Percentiles rank a stretch among this genome's conserved stretches.
These are phyloP conservation scores for Calonectria pteridis DNA, from an alignment of 2,329 filamentous ascomycete genomes.

Conservation along the genomic window DNA sequence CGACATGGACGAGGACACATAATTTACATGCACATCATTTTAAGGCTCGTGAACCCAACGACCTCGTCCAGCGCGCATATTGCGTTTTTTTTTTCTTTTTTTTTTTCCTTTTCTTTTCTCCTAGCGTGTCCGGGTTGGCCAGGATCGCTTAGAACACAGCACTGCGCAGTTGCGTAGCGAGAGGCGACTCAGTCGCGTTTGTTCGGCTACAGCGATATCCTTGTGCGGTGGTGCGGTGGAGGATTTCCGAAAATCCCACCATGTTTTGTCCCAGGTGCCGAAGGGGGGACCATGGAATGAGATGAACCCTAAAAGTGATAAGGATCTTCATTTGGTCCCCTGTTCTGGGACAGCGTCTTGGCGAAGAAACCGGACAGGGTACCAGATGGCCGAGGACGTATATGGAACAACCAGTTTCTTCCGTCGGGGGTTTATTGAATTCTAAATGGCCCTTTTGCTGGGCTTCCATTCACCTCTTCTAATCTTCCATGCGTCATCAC, in stretches of 20 bases:
- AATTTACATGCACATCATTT: background rate
- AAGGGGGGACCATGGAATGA: background rate
- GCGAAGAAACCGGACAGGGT: background rate
- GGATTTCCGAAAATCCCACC: slow-evolving; percentile 5
- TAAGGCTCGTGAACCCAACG: background rate
- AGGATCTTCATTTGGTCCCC: background rate
- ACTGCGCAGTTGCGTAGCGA: background rate
- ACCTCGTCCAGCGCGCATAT: background rate
- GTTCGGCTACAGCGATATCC: background rate
- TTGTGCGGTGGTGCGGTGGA: too few species aligned
- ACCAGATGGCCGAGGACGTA: background rate
- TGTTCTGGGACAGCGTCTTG: background rate
- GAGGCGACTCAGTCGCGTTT: background rate
- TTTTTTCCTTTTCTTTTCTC: too few species aligned
- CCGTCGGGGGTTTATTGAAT: background rate
- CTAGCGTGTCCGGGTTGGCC: background rate
- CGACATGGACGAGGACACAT: background rate
- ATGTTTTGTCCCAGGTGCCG: background rate
- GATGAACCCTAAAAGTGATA: slow-evolving; percentile 8
- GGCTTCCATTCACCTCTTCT: background rate
- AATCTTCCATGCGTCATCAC: background rate
- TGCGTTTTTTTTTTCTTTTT: background rate
- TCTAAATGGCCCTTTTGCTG: background rate
- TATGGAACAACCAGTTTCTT: slow-evolving; percentile 2
- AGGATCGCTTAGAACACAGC: background rate